A percentile compares a stretch with the other conserved stretches of the same genome.
phyloP scores from a whole-genome alignment of 2,329 filamentous ascomycete species.

The Nigrospora oryzae region DNA sequence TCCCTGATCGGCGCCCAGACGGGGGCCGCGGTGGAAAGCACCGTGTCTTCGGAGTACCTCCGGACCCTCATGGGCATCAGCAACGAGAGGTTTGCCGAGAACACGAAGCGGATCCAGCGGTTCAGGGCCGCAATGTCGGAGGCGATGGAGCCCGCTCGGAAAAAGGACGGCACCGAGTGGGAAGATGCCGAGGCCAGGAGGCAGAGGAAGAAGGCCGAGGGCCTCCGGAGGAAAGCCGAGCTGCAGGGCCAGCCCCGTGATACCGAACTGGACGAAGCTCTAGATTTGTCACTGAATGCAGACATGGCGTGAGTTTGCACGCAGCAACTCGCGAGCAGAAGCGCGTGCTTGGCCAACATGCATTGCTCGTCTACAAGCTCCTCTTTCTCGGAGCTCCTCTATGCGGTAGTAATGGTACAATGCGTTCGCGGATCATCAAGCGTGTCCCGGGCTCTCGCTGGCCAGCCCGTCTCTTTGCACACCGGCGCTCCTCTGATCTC shows the following conservation, averaged over 20 bases:
- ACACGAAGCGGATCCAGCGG: conserved; percentile 56
- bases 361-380: too few relatives aligned
- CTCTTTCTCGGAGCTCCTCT: too few relatives aligned
- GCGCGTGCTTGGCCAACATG: too few relatives aligned
- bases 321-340: too few relatives aligned
- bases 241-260: conserved; percentile 15
- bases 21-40: conserved; percentile 27
- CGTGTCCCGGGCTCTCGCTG: neutral
- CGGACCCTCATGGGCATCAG: conserved; percentile 57
- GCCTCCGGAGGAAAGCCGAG: conserved; percentile 42
- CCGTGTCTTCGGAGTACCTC: conserved; percentile 63
- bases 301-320: conserved; percentile 11
- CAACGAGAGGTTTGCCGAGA: conserved; percentile 67
- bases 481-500: neutral
- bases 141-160: conserved; percentile 17
- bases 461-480: neutral
- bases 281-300: conserved; percentile 14
- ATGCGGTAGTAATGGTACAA: too few relatives aligned
- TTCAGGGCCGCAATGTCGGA: conserved; percentile 46
- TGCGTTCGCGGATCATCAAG: neutral
- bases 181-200: conserved; percentile 43
- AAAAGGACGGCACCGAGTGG: conserved; percentile 36
- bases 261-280: conserved; percentile 3
- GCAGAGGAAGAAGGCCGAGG: conserved; percentile 50
- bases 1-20: conserved; percentile 61